Conservation (phyloP, 441 rosid species). For the Syzygium malaccense region DNA sequence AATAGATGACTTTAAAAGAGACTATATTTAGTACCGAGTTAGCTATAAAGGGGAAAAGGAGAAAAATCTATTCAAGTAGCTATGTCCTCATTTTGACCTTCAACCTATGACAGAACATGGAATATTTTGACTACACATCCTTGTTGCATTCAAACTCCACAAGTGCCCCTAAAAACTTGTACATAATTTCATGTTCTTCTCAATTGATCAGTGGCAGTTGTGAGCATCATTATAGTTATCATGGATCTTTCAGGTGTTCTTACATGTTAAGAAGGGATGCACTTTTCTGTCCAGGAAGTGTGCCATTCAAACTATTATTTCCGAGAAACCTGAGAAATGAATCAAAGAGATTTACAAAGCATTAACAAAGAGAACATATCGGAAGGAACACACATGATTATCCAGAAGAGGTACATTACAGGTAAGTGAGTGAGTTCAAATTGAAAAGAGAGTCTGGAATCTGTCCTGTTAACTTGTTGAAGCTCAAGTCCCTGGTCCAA, state of each 20-base stretch:
- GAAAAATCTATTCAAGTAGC: not conserved
- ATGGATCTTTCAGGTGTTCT: conserved; percentile 11
- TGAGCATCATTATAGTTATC: not conserved
- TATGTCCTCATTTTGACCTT: not conserved
- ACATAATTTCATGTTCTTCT: not conserved
- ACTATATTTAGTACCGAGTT: not conserved
- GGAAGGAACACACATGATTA: not conserved
- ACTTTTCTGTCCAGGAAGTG: conserved; percentile 44
- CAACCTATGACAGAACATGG: not conserved
- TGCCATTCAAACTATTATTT: conserved; percentile 44
- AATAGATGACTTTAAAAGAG: not conserved
- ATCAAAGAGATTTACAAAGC: not conserved
- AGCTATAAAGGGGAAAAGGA: not conserved
- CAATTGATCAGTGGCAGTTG: not conserved
- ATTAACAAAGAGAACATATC: not conserved
- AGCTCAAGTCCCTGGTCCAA: conserved; percentile 58
- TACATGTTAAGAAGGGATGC: conserved; percentile 43
- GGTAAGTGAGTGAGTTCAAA: conserved; percentile 27
- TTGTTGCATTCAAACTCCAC: not conserved
- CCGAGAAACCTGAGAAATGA: conserved; percentile 52
- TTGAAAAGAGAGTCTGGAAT: conserved; percentile 48
- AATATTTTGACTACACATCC: not conserved
- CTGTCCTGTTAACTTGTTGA: conserved; percentile 36
- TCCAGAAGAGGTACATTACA: conserved; percentile 20
- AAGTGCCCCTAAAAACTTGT: not conserved